Conservation (phyloP, 2,329 filamentous ascomycete species). For the Orbilia javanica region DNA sequence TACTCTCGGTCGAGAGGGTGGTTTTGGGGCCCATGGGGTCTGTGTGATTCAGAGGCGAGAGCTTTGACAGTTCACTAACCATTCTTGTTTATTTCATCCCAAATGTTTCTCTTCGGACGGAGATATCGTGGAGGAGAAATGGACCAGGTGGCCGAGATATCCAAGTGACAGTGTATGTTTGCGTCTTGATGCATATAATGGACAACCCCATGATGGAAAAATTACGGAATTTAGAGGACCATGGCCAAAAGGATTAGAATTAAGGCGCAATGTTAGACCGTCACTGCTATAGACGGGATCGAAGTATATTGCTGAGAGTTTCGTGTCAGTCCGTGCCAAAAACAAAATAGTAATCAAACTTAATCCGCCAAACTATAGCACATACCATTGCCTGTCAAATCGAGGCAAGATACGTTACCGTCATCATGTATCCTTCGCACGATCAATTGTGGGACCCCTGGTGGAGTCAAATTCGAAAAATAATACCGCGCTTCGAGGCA, state of each 20-base stretch:
- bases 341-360: slow-evolving; percentile 23
- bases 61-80: slow-evolving; percentile 3
- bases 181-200: neutral
- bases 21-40: neutral
- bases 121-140: neutral
- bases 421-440: neutral
- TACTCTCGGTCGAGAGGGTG: slow-evolving; percentile 17
- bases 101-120: slow-evolving; percentile 21
- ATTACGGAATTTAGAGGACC: neutral
- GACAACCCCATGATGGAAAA: neutral
- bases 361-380: slow-evolving; percentile 6
- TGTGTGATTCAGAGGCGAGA: neutral
- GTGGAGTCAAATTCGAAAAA: slow-evolving; percentile 8
- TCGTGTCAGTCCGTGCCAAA: slow-evolving; percentile 49
- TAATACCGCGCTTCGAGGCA: neutral
- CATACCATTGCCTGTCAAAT: slow-evolving; percentile 20
- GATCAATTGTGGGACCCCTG: neutral
- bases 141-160: neutral
- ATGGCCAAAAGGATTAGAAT: no score
- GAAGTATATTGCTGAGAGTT: slow-evolving; percentile 20
- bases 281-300: neutral
- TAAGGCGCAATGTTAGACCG: neutral
- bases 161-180: neutral
- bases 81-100: slow-evolving; percentile 15
- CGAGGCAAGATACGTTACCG: slow-evolving; percentile 22